Evolutionary conservation across 495 filamentous ascomycete genomes (phyloP).

Genomic region (Penicillium waksmanii): DNA sequence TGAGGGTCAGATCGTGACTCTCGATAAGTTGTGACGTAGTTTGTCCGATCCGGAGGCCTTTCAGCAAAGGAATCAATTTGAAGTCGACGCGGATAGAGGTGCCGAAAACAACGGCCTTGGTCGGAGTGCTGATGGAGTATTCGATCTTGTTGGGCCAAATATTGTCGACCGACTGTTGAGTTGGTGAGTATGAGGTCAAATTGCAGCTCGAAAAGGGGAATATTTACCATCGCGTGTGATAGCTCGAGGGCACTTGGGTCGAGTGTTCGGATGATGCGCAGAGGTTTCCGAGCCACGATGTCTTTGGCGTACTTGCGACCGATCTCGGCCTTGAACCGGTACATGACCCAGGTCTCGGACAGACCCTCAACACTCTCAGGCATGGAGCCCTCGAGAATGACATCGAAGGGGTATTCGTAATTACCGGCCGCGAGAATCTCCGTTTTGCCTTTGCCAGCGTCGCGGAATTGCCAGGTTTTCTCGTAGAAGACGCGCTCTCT

Average conservation of each 20-base stretch:
- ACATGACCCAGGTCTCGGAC: slow-evolving; percentile 76
- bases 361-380: slow-evolving; percentile 91
- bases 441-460: slow-evolving; percentile 53
- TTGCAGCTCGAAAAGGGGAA: neutral
- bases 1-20: slow-evolving; percentile 67
- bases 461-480: slow-evolving; percentile 58
- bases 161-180: slow-evolving; percentile 74
- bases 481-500: slow-evolving; percentile 60
- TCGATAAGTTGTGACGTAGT: slow-evolving; percentile 78
- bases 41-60: slow-evolving; percentile 80
- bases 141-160: slow-evolving; percentile 94
- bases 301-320: slow-evolving; percentile 82
- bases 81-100: slow-evolving; percentile 80
- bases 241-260: slow-evolving; percentile 80
- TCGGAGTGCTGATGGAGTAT: slow-evolving; percentile 86
- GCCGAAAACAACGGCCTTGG: slow-evolving; percentile 89
- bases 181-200: neutral
- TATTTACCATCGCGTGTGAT: slow-evolving; percentile 75
- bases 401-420: slow-evolving; percentile 89
- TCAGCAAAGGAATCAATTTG: slow-evolving; percentile 78
- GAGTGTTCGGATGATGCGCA: slow-evolving; percentile 86
- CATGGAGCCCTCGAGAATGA: slow-evolving; percentile 72
- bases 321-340: slow-evolving; percentile 86
- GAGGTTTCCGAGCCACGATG: slow-evolving; percentile 72
- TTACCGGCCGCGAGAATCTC: slow-evolving; percentile 73